Conservation (phyloP, 2,329 filamentous ascomycete genomes). For the Aspergillus costaricaensis region DNA sequence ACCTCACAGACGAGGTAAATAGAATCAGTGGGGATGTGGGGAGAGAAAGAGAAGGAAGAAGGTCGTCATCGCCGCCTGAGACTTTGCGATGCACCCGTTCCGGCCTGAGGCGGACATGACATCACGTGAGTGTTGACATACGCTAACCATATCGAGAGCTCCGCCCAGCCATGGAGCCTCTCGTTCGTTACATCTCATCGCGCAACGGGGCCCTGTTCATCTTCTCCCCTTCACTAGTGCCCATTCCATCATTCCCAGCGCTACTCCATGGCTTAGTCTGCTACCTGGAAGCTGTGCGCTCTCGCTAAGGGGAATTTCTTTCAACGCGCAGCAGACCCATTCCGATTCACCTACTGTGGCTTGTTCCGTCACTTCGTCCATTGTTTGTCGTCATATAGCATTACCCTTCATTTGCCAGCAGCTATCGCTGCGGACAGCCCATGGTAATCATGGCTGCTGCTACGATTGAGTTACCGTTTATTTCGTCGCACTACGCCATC, state of each 20-base stretch:
- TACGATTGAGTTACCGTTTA: slow-evolving; percentile 59
- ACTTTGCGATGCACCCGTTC: background rate
- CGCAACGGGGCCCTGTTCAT: slow-evolving; percentile 9
- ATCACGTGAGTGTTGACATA: slow-evolving; percentile 8
- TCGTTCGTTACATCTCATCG: slow-evolving; percentile 12
- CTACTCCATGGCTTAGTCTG: slow-evolving; percentile 22
- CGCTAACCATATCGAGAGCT: slow-evolving; percentile 23
- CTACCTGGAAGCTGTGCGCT: slow-evolving; percentile 5
- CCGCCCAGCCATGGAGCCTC: slow-evolving; percentile 13
- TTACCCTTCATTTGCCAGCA: slow-evolving; percentile 17
- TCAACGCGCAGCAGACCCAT: background rate
- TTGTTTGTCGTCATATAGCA: background rate
- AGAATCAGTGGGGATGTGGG: background rate
- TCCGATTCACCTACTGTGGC: background rate
- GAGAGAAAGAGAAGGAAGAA: background rate
- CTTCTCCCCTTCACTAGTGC: slow-evolving; percentile 11
- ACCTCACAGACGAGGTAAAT: background rate
- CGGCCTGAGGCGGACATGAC: background rate
- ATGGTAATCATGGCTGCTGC: slow-evolving; percentile 54
- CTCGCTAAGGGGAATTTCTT: background rate
- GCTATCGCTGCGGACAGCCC: slow-evolving; percentile 19
- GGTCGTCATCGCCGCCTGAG: slow-evolving; percentile 1
- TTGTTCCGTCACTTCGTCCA: background rate
- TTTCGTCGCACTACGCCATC: slow-evolving; percentile 61
- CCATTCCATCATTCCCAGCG: slow-evolving; percentile 1